Evolutionary conservation across 345 rosid genomes (phyloP).

Genomic region (Tarenaya hassleriana): DNA sequence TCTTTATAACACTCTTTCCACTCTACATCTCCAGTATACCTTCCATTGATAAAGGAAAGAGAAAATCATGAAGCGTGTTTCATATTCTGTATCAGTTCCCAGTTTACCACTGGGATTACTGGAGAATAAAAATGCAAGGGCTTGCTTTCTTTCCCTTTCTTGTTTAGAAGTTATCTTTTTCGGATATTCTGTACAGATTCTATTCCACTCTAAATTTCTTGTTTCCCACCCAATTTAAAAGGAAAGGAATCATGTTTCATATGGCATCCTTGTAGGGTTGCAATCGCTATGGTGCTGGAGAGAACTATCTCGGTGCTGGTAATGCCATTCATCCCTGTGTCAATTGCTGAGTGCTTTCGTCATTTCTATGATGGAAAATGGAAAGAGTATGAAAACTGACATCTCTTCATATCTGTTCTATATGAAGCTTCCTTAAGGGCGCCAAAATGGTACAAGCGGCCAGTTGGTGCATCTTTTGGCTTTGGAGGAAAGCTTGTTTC

Average conservation of each 20-base stretch:
- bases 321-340: constrained; percentile 19
- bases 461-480: constrained; percentile 91
- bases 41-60: too few species aligned
- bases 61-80: too few species aligned
- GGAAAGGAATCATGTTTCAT: constrained; percentile 11
- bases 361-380: constrained; percentile 15
- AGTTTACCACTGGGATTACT: too few species aligned
- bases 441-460: constrained; percentile 94
- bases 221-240: not conserved
- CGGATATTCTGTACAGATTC: too few species aligned
- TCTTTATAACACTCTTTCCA: too few species aligned
- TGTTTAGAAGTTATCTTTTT: too few species aligned
- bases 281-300: constrained; percentile 49
- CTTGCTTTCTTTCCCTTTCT: too few species aligned
- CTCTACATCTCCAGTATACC: too few species aligned
- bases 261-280: constrained; percentile 60
- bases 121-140: too few species aligned
- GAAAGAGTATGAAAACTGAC: constrained; percentile 12
- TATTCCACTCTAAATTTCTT: constrained; percentile 6
- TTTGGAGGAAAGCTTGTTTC: constrained; percentile 97
- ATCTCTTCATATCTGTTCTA: constrained; percentile 4
- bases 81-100: too few species aligned
- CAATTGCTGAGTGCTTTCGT: not conserved
- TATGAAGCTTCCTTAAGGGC: constrained; percentile 63
- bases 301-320: constrained; percentile 62